Conservation (phyloP, 768 basidiomycete genomes). For the Artomyces pyxidatus region DNA sequence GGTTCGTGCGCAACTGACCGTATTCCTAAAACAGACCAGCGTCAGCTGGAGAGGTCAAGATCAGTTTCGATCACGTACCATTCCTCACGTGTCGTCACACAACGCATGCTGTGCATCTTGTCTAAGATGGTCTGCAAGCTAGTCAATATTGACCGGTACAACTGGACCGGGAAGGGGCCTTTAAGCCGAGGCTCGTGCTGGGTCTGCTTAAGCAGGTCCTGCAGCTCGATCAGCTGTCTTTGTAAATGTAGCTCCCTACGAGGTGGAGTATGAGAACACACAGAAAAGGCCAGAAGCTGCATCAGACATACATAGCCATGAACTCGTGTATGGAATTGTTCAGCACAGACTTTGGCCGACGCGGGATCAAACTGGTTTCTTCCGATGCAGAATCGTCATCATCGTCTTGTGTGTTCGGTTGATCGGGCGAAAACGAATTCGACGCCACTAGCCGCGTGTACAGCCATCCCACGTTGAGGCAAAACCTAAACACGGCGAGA, state of each 20-base stretch:
- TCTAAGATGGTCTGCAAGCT: constrained; percentile 83
- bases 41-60: background rate
- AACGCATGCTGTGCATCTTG: constrained; percentile 90
- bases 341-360: constrained; percentile 35
- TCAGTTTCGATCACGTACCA: constrained; percentile 44
- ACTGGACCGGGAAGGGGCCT: constrained; percentile 83
- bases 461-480: constrained; percentile 88
- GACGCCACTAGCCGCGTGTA: constrained; percentile 88
- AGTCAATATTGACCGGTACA: constrained; percentile 79
- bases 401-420: constrained; percentile 19
- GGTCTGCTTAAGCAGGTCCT: constrained; percentile 79
- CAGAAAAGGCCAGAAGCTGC: background rate
- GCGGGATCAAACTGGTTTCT: constrained; percentile 23
- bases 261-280: background rate
- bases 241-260: constrained; percentile 92
- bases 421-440: constrained; percentile 65
- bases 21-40: constrained; percentile 44
- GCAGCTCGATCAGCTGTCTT: constrained; percentile 79
- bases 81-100: constrained; percentile 93
- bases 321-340: constrained; percentile 72
- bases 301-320: constrained; percentile 73
- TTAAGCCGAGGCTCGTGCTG: constrained; percentile 92
- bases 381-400: constrained; percentile 16
- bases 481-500: constrained; percentile 50
- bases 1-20: constrained; percentile 39